Evolutionary conservation across 306 rosid species (phyloP).

Genomic region (Carpinus fangiana): DNA sequence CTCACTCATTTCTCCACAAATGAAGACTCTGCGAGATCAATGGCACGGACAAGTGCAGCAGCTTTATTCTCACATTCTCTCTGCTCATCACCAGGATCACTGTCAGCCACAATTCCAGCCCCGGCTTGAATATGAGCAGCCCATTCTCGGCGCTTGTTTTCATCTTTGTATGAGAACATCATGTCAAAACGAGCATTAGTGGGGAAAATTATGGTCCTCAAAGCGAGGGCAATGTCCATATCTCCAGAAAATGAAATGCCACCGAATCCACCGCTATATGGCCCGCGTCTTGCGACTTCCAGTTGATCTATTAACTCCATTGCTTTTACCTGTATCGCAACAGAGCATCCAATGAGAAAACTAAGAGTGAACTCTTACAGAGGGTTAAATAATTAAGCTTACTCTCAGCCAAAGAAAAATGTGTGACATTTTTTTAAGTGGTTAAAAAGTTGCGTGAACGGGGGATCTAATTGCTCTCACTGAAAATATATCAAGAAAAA

Average conservation of each 20-base stretch:
- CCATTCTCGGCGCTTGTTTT: constrained; percentile 77
- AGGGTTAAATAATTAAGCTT: not conserved
- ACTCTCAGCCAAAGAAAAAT: not conserved
- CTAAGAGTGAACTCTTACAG: constrained; percentile 14
- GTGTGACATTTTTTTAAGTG: not conserved
- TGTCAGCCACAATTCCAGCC: constrained; percentile 96
- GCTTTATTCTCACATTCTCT: constrained; percentile 97
- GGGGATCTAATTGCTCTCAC: too few relatives aligned
- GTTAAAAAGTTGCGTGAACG: not conserved
- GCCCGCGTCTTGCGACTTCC: constrained; percentile 89
- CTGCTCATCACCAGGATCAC: constrained; percentile 87
- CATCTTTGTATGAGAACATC: constrained; percentile 84
- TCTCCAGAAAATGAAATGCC: constrained; percentile 83
- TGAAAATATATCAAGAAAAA: too few relatives aligned
- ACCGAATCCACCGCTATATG: constrained; percentile 97
- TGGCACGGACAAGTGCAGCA: constrained; percentile 90
- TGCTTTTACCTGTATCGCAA: constrained; percentile 79
- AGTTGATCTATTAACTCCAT: constrained; percentile 96
- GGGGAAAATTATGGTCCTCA: constrained; percentile 89
- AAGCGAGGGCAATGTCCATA: constrained; percentile 92
- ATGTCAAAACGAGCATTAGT: constrained; percentile 73
- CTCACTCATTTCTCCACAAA: constrained; percentile 32
- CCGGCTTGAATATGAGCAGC: constrained; percentile 93
- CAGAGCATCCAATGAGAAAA: constrained; percentile 19
- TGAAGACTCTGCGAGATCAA: constrained; percentile 94